phyloP scores from a whole-genome alignment of 257 asterid genomes.

The Nicotiana benthamiana region DNA sequence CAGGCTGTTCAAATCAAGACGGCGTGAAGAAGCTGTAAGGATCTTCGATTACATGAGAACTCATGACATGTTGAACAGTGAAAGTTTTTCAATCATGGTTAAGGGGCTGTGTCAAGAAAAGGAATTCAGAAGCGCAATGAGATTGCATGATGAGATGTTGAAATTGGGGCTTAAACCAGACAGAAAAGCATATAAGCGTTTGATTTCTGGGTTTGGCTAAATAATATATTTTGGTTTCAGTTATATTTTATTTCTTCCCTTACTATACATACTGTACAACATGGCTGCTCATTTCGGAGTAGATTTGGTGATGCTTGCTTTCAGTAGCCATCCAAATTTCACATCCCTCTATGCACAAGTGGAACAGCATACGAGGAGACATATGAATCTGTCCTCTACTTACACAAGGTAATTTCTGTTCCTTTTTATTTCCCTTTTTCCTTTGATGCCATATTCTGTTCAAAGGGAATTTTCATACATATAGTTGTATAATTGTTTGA shows the following conservation, averaged over 20 bases:
- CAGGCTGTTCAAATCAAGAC: constrained; percentile 33
- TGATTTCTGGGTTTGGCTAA: constrained; percentile 60
- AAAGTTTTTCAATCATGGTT: constrained; percentile 48
- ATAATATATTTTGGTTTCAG: background rate
- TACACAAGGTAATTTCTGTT: background rate
- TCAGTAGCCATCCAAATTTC: background rate
- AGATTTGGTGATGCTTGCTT: background rate
- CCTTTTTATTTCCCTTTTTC: background rate
- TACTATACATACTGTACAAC: background rate
- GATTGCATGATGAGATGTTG: constrained; percentile 67
- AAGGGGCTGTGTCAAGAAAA: constrained; percentile 47
- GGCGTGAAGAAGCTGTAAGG: constrained; percentile 35
- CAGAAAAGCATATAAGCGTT: constrained; percentile 38
- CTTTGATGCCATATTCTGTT: background rate
- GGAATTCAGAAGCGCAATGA: constrained; percentile 67
- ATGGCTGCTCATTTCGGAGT: background rate
- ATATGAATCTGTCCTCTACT: background rate
- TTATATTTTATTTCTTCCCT: background rate
- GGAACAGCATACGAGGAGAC: background rate
- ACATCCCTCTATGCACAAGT: background rate
- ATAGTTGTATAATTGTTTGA: background rate
- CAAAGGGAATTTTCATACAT: background rate
- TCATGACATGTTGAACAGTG: constrained; percentile 31
- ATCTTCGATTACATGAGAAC: constrained; percentile 59
- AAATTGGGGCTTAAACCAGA: constrained; percentile 63